These are phyloP conservation scores for Solanum okadae DNA, from an alignment of 257 asterid species.

Conservation along the genomic window DNA sequence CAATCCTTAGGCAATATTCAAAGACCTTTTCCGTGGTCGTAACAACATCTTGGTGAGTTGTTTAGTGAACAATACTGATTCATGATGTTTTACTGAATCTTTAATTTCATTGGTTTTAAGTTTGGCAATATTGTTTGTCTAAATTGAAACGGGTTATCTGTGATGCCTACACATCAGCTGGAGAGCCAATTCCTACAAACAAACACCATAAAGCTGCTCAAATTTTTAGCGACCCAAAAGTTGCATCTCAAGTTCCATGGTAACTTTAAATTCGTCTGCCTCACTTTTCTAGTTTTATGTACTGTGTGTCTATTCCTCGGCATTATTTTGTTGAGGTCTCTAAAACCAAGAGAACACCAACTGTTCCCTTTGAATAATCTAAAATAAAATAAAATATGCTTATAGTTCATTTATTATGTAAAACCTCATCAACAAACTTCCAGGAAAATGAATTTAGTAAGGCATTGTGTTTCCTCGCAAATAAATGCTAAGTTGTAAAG, in stretches of 20 bases:
- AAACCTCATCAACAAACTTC: neutral
- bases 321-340: too few species aligned
- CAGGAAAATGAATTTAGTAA: neutral
- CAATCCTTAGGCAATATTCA: conserved; percentile 96
- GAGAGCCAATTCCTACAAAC: conserved; percentile 95
- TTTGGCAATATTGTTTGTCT: neutral
- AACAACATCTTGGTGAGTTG: conserved; percentile 80
- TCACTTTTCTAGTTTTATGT: neutral
- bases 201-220: conserved; percentile 84
- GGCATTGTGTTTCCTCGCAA: neutral
- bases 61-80: neutral
- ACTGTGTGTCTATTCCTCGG: neutral
- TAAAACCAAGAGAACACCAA: too few species aligned
- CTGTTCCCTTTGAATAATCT: too few species aligned
- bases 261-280: conserved; percentile 5
- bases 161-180: conserved; percentile 87
- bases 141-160: conserved; percentile 59
- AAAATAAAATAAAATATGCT: too few species aligned
- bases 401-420: too few species aligned
- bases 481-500: neutral
- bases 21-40: conserved; percentile 97
- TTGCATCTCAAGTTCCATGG: conserved; percentile 86
- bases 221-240: conserved; percentile 72
- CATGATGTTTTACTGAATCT: neutral
- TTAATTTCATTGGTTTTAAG: neutral